Conservation (phyloP, 192 early-diverging fungal species). For the Coemansia aciculifera region DNA sequence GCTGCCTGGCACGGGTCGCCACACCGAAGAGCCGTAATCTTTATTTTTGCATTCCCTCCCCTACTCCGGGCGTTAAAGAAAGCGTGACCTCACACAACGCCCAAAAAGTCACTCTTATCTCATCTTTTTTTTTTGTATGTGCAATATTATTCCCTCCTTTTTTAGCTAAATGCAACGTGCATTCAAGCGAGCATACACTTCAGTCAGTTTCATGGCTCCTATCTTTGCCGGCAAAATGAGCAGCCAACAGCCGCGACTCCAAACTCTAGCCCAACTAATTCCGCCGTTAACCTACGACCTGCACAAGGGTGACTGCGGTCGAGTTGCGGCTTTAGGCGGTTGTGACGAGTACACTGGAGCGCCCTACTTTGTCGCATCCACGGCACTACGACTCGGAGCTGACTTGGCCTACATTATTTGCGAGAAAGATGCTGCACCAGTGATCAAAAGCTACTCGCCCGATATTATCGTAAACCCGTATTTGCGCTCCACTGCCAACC, state of each 20-base stretch:
- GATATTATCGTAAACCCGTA: constrained; percentile 95
- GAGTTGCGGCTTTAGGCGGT: constrained; percentile 40
- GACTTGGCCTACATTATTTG: constrained; percentile 88
- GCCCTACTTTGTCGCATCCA: constrained; percentile 72
- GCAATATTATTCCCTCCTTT: not conserved
- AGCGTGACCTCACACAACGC: not conserved
- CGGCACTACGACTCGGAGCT: constrained; percentile 62
- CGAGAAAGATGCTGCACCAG: constrained; percentile 70
- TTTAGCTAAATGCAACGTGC: constrained; percentile 22
- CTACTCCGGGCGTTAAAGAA: not conserved
- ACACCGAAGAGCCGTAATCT: not conserved
- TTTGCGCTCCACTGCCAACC: constrained; percentile 54
- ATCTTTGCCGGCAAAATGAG: constrained; percentile 50
- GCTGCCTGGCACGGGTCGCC: constrained; percentile 18
- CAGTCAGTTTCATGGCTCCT: constrained; percentile 46
- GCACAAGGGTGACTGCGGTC: constrained; percentile 53
- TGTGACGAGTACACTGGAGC: constrained; percentile 81
- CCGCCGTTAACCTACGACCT: constrained; percentile 41
- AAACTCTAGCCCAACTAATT: constrained; percentile 45
- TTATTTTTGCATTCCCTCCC: not conserved
- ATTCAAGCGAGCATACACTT: constrained; percentile 31
- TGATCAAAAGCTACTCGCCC: constrained; percentile 81
- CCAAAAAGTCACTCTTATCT: not conserved
- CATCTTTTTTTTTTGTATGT: not conserved
- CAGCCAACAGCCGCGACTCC: constrained; percentile 39